These are phyloP conservation scores for Heterobasidion parviporum DNA, from an alignment of 1,284 basidiomycete genomes.

Conservation along the genomic window DNA sequence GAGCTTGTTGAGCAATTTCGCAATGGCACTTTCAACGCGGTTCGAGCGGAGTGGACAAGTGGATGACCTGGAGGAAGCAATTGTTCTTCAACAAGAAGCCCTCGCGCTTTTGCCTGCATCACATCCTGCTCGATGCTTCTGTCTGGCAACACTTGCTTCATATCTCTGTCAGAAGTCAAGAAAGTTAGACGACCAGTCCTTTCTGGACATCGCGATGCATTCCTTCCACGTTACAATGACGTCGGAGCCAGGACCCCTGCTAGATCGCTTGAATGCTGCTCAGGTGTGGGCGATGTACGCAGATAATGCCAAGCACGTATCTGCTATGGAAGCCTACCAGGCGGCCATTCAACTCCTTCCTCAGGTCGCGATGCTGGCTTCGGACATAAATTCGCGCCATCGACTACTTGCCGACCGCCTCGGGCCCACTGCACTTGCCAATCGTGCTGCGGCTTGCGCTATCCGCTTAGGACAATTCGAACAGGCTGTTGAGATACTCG, in stretches of 20 bases:
- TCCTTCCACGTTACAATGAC: background rate
- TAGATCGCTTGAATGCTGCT: background rate
- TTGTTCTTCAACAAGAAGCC: background rate
- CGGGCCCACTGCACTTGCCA: background rate
- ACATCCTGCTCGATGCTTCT: background rate
- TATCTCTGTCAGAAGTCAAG: too few species aligned
- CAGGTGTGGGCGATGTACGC: background rate
- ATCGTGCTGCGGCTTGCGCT: background rate
- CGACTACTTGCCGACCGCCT: background rate
- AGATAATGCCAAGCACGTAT: background rate
- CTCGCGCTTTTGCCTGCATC: background rate
- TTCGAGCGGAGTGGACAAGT: background rate
- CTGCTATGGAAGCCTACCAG: background rate
- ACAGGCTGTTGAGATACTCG: background rate
- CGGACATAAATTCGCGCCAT: background rate
- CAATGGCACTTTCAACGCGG: background rate
- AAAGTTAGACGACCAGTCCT: too few species aligned
- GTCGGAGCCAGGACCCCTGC: background rate
- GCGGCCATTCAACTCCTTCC: background rate
- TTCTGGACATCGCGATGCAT: too few species aligned
- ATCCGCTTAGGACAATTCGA: background rate
- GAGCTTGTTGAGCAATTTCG: background rate
- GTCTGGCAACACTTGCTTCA: too few species aligned
- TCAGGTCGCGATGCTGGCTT: background rate
- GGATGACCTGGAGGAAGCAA: background rate